These are phyloP conservation scores for Monosporascus cannonballus DNA, from an alignment of 2,329 filamentous ascomycete genomes.

Conservation along the genomic window DNA sequence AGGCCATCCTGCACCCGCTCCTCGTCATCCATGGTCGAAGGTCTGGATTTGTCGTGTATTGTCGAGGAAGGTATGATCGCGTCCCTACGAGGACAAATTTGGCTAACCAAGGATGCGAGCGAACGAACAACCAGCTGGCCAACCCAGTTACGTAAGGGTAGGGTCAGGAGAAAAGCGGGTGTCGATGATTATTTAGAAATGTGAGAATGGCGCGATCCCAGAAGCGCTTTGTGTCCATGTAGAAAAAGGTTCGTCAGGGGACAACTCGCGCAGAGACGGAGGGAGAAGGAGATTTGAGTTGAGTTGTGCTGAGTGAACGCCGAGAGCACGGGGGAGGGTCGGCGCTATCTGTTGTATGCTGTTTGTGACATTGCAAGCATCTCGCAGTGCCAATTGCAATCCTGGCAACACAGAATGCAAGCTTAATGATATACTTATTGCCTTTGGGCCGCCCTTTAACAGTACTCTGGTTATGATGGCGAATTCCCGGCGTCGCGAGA, in stretches of 20 bases:
- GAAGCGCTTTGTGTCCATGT: constrained; percentile 10
- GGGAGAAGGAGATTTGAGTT: background rate
- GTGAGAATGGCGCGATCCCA: constrained; percentile 6
- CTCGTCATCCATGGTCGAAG: constrained; percentile 25
- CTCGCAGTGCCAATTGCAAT: constrained; percentile 20
- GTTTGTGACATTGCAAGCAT: constrained; percentile 22
- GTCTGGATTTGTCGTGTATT: constrained; percentile 2
- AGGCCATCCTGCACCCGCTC: constrained; percentile 25
- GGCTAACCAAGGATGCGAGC: background rate
- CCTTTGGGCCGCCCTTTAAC: background rate
- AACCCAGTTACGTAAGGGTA: constrained; percentile 1
- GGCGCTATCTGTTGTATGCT: constrained; percentile 19
- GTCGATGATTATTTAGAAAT: constrained; percentile 1
- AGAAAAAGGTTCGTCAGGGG: constrained; percentile 1
- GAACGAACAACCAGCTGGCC: background rate
- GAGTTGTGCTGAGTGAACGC: background rate
- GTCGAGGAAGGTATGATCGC: constrained; percentile 1
- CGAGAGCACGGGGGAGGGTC: background rate
- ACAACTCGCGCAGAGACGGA: background rate
- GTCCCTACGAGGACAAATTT: constrained; percentile 1
- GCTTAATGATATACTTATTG: background rate
- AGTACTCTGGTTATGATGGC: background rate
- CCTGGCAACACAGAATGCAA: constrained; percentile 4
- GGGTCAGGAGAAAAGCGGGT: constrained; percentile 3
- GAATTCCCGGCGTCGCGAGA: background rate